These are phyloP conservation scores for Eucalyptus coolabah DNA, from an alignment of 345 rosid genomes.

Conservation along the genomic window DNA sequence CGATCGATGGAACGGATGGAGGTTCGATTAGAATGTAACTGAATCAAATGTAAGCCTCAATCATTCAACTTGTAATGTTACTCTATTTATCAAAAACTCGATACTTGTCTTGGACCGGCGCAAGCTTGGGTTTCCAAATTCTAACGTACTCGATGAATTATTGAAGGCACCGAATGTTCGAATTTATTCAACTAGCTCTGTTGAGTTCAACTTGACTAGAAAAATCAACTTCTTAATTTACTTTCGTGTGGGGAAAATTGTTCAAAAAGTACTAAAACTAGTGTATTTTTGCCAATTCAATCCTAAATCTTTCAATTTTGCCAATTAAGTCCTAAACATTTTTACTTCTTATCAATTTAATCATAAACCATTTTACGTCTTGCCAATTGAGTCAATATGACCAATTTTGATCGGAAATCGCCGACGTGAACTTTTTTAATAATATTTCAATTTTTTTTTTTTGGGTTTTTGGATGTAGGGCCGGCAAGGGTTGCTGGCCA, in stretches of 20 bases:
- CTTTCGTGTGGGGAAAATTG: too few species aligned
- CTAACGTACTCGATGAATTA: neutral
- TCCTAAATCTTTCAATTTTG: rapidly evolving
- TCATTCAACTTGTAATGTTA: neutral
- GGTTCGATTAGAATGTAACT: neutral
- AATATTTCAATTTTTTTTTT: too few species aligned
- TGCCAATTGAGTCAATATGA: rapidly evolving
- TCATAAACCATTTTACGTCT: too few species aligned
- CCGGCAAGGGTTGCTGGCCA: too few species aligned
- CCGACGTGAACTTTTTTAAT: rapidly evolving
- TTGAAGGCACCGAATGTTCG: neutral
- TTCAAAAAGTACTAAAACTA: too few species aligned
- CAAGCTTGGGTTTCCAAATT: neutral
- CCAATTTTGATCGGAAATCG: rapidly evolving
- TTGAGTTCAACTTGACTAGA: neutral
- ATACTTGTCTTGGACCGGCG: neutral
- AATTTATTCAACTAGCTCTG: neutral
- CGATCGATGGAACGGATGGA: neutral
- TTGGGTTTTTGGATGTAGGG: too few species aligned
- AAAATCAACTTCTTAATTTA: neutral
- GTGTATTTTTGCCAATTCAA: too few species aligned
- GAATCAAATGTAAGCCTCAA: neutral
- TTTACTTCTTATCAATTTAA: too few species aligned
- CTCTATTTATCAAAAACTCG: neutral
- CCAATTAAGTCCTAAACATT: rapidly evolving